phyloP scores from a whole-genome alignment of 1,284 basidiomycete species.

The Rhodofomes roseus region DNA sequence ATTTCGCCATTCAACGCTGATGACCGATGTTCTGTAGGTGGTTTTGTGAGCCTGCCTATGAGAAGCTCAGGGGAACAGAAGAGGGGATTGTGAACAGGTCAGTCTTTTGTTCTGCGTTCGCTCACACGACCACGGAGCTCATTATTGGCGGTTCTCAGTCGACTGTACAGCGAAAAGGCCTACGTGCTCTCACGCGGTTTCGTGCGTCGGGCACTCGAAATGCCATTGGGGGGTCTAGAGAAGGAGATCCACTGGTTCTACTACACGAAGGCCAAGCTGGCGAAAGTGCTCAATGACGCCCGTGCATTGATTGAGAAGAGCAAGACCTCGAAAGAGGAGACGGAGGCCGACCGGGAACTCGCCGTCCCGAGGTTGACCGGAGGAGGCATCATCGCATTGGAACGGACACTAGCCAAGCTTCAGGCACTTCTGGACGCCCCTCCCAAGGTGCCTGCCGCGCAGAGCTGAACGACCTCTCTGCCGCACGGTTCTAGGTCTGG shows the following conservation, averaged over 20 bases:
- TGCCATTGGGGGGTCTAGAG: conserved; percentile 69
- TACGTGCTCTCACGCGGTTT: conserved; percentile 89
- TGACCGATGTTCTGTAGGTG: conserved; percentile 44
- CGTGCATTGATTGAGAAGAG: conserved; percentile 68
- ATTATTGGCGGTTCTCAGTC: conserved; percentile 39
- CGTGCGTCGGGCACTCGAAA: conserved; percentile 80
- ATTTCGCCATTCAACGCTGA: not conserved
- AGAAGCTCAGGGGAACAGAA: conserved; percentile 84
- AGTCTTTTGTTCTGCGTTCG: conserved; percentile 9
- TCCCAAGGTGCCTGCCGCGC: not conserved
- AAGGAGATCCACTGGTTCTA: conserved; percentile 78
- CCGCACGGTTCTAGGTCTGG: not conserved
- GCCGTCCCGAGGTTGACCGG: conserved; percentile 75
- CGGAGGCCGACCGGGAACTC: conserved; percentile 46
- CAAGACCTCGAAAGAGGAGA: conserved; percentile 34
- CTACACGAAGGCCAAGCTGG: conserved; percentile 58
- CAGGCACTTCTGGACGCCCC: conserved; percentile 23
- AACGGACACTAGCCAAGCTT: conserved; percentile 56
- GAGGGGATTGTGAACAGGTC: conserved; percentile 85
- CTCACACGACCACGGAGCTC: not conserved
- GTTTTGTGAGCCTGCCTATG: conserved; percentile 91
- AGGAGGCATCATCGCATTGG: conserved; percentile 79
- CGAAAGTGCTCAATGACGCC: conserved; percentile 66
- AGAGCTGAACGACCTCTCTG: not conserved
- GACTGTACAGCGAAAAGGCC: conserved; percentile 88